A percentile compares a stretch with the other conserved stretches of the same genome.
Conservation (phyloP, 2,329 filamentous ascomycete genomes). For the Leptodontidium sp. region DNA sequence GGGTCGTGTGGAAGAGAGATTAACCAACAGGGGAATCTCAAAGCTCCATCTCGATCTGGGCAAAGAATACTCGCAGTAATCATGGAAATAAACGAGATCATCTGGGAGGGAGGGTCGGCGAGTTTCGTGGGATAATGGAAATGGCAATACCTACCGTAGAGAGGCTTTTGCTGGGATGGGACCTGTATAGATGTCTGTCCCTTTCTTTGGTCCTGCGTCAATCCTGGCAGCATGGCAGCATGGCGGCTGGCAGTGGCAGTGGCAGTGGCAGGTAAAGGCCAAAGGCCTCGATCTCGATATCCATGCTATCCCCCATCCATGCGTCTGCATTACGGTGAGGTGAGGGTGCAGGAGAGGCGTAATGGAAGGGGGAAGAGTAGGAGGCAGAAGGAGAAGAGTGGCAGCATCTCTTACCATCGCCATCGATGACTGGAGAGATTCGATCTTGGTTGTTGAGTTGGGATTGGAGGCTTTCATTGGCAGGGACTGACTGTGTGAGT, state of each 20-base stretch:
- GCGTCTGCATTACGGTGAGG: background rate
- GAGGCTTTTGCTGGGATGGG: background rate
- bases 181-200: background rate
- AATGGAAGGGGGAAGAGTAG: background rate
- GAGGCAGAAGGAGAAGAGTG: background rate
- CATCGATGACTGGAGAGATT: slow-evolving; percentile 2
- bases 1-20: background rate
- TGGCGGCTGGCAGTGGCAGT: background rate
- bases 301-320: slow-evolving; percentile 5
- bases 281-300: background rate
- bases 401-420: background rate
- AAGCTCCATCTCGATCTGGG: slow-evolving; percentile 8
- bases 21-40: background rate
- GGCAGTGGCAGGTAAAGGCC: background rate
- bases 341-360: background rate
- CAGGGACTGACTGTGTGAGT: too few relatives aligned
- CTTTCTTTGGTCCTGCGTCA: slow-evolving; percentile 2
- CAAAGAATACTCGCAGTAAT: slow-evolving; percentile 6
- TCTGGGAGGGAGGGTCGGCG: background rate
- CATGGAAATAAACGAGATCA: background rate
- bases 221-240: background rate
- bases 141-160: background rate
- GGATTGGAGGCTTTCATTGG: slow-evolving; percentile 2
- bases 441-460: background rate
- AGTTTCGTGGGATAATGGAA: slow-evolving; percentile 1